phyloP scores from a whole-genome alignment of 352 stramenopile species.

The Globisporangium canariense region DNA sequence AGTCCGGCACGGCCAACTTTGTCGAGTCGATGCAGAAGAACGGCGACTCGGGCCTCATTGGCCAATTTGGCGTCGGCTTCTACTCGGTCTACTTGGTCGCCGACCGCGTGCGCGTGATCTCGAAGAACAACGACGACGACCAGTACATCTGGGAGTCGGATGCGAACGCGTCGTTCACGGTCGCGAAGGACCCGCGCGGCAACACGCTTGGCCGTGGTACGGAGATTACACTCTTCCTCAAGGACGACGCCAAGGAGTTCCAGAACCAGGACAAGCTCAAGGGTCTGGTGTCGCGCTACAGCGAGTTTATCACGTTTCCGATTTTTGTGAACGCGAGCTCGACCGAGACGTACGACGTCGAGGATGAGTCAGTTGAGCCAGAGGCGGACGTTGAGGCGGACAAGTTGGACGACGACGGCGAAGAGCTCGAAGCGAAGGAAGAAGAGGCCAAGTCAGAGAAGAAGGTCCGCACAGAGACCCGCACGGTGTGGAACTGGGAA shows the following conservation, averaged over 20 bases:
- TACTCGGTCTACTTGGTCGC: constrained; percentile 99
- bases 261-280: constrained; percentile 94
- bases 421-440: constrained; percentile 40
- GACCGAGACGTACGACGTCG: constrained; percentile 91
- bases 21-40: constrained; percentile 93
- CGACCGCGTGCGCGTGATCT: constrained; percentile 94
- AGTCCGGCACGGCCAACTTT: constrained; percentile 99
- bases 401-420: constrained; percentile 62
- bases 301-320: constrained; percentile 99
- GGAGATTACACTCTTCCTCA: constrained; percentile 99
- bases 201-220: constrained; percentile 96
- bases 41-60: constrained; percentile 94
- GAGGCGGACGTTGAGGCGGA: constrained; percentile 55
- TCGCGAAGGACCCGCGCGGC: constrained; percentile 94
- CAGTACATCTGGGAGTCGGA: constrained; percentile 99
- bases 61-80: constrained; percentile 99
- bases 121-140: constrained; percentile 96
- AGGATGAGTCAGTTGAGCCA: constrained; percentile 67
- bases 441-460: constrained; percentile 74
- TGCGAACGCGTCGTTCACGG: constrained; percentile 95
- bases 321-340: constrained; percentile 97
- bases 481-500: constrained; percentile 95
- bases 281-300: constrained; percentile 96
- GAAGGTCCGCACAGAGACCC: constrained; percentile 86
- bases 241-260: constrained; percentile 97